Evolutionary conservation across 2,329 filamentous ascomycete genomes (phyloP), one percentile per base, ranked within the genome.

Genomic region (Cytospora schulzeri): DNA sequence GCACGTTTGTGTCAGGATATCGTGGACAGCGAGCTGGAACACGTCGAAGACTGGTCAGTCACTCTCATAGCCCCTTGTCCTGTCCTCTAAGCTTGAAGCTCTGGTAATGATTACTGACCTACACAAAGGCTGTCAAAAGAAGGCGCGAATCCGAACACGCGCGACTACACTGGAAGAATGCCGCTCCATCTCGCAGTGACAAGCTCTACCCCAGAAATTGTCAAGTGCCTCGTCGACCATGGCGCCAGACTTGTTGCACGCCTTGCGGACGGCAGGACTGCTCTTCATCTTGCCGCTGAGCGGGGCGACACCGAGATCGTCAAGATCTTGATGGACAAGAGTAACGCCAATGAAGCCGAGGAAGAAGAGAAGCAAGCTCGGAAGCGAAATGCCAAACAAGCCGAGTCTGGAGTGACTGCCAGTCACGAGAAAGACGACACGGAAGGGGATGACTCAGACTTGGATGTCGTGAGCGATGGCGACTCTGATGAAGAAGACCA

Each of bases 1-100:
- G 87, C 86, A 45, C 81, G 85, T 19, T 81, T 96, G 2, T 96
- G 91, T 71, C 89, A 93, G 71, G 92, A 91, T 0, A 96, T 96
- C 64, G 86, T 93, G 4, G 88, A 93, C 69, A 80, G 84, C 1
- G 88, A 96, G 73, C 69, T 89, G 3, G 87, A 91, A 45, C 83
- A 86, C 67, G 89, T 96, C 3, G 76, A 86, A 69, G 85, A 88
- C 68, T 96, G 91, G 88, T 48, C 8, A 48, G 45, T 48, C 4
- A 11, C 11, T 22, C 45, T 8, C n/a, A 24, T 3, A 24, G 24
- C 4, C 19, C 45, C 7, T 11, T 48, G 7, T 14, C 45, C n/a
- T 48, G n/a, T 48, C n/a, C 4, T 3, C 9, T 14, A 22, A 22
- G 41, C n/a, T 22, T 19, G 8, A 48, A 22, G 4, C 22, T 19